Percentiles rank a stretch among this genome's conserved stretches.
phyloP scores from a whole-genome alignment of 768 basidiomycete species.

The Crepidotus variabilis region DNA sequence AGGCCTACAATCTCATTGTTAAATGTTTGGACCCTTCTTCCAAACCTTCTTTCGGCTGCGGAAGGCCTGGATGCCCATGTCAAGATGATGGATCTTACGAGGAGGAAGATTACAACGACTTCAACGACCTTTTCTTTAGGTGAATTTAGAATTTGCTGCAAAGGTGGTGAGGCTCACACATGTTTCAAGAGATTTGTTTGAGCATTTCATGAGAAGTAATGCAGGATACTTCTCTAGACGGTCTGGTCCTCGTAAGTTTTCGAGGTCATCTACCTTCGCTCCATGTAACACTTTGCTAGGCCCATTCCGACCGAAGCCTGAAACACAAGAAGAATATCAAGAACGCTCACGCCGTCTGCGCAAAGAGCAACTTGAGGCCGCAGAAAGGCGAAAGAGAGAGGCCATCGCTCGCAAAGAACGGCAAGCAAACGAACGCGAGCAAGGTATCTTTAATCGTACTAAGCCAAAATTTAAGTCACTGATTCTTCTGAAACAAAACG shows the following conservation, averaged over 20 bases:
- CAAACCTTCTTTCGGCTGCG: slow-evolving; percentile 1
- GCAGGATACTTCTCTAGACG: slow-evolving; percentile 5
- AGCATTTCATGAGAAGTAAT: slow-evolving; percentile 15
- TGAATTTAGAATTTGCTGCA: slow-evolving; percentile 19
- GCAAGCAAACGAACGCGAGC: slow-evolving; percentile 48
- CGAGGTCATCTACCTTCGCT: not conserved
- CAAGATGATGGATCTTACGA: slow-evolving; percentile 27
- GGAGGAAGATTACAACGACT: slow-evolving; percentile 32
- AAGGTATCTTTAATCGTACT: slow-evolving; percentile 31
- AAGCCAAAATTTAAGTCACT: not conserved
- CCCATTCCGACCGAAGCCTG: slow-evolving; percentile 19
- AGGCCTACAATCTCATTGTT: slow-evolving; percentile 61
- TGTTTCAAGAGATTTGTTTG: slow-evolving; percentile 31
- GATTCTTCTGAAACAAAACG: slow-evolving; percentile 36
- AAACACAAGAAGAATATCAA: slow-evolving; percentile 50
- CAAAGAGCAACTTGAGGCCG: slow-evolving; percentile 53
- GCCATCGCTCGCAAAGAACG: slow-evolving; percentile 43
- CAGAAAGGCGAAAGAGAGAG: slow-evolving; percentile 48
- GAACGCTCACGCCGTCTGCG: slow-evolving; percentile 44
- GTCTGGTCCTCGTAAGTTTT: slow-evolving; percentile 9
- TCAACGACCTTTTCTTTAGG: slow-evolving; percentile 38
- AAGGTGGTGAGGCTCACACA: too few relatives aligned
- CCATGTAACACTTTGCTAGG: slow-evolving; percentile 5
- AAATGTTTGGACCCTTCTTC: slow-evolving; percentile 44
- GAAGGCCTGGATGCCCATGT: not conserved